These are phyloP conservation scores for Zygosaccharomyces kombuchaensis DNA, from an alignment of 805 yeast genomes.

Conservation along the genomic window DNA sequence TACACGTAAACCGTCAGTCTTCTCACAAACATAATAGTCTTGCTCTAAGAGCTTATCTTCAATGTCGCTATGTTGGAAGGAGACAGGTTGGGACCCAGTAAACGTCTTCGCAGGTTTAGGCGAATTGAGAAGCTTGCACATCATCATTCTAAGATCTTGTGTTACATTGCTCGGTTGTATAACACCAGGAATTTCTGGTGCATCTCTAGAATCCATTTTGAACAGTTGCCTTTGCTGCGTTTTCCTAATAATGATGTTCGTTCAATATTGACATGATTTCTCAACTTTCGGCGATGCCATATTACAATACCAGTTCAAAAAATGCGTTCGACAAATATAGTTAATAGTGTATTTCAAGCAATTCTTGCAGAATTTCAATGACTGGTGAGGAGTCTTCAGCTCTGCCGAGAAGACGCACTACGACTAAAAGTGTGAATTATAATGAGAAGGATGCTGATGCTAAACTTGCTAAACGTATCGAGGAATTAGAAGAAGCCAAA, in stretches of 20 bases:
- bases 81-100: conserved; percentile 95
- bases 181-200: conserved; percentile 86
- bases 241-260: neutral
- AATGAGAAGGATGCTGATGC: conserved; percentile 29
- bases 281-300: neutral
- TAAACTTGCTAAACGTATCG: conserved; percentile 22
- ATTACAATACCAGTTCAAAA: neutral
- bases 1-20: conserved; percentile 89
- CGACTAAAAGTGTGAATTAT: conserved; percentile 25
- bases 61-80: conserved; percentile 75
- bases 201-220: conserved; percentile 10
- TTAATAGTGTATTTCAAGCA: neutral
- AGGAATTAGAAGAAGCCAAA: conserved; percentile 15
- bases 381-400: conserved; percentile 4
- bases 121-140: conserved; percentile 57
- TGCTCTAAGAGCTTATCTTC: conserved; percentile 53
- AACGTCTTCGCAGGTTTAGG: conserved; percentile 48
- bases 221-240: neutral
- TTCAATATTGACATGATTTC: neutral
- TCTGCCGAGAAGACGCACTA: conserved; percentile 17
- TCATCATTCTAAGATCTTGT: conserved; percentile 60
- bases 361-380: conserved; percentile 1
- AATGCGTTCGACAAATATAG: neutral
- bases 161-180: conserved; percentile 69
- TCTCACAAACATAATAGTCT: conserved; percentile 94